A percentile compares a stretch with the other conserved stretches of the same genome.
phyloP scores from a whole-genome alignment of 2,329 filamentous ascomycete genomes.

The Penicillium janthinellum region DNA sequence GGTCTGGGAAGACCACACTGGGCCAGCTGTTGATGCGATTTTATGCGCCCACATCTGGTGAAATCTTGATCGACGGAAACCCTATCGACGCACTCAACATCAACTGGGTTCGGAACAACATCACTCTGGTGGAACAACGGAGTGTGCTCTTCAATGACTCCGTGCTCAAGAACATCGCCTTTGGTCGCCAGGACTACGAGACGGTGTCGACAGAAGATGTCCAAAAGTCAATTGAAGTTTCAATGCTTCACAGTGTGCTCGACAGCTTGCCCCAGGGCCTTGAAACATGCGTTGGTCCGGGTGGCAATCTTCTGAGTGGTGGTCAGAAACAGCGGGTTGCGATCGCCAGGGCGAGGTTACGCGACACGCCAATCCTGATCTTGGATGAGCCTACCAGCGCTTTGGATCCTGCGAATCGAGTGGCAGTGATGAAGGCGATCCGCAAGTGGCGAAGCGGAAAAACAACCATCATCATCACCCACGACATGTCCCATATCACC shows the following conservation, averaged over 20 bases:
- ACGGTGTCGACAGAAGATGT: slow-evolving; percentile 59
- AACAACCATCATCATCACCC: slow-evolving; percentile 91
- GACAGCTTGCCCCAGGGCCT: slow-evolving; percentile 67
- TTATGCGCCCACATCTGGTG: slow-evolving; percentile 67
- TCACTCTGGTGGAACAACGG: slow-evolving; percentile 81
- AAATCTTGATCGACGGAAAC: slow-evolving; percentile 68
- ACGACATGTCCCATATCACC: slow-evolving; percentile 77
- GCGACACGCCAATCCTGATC: slow-evolving; percentile 78
- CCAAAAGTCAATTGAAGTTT: slow-evolving; percentile 63
- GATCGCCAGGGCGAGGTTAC: slow-evolving; percentile 73
- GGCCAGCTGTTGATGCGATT: slow-evolving; percentile 77
- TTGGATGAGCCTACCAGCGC: slow-evolving; percentile 88
- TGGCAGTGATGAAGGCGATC: slow-evolving; percentile 71
- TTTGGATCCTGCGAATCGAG: slow-evolving; percentile 72
- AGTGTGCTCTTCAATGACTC: slow-evolving; percentile 81
- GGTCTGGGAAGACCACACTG: slow-evolving; percentile 89
- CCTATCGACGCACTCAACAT: slow-evolving; percentile 64
- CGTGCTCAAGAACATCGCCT: slow-evolving; percentile 73
- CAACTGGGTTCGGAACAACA: slow-evolving; percentile 73
- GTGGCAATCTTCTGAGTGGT: slow-evolving; percentile 74
- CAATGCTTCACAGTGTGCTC: slow-evolving; percentile 70
- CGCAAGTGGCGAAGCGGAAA: slow-evolving; percentile 75
- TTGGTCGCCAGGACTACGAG: slow-evolving; percentile 61
- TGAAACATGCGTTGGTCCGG: slow-evolving; percentile 69
- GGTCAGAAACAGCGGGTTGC: slow-evolving; percentile 83